Evolutionary conservation across 2,329 filamentous ascomycete species (phyloP).

Genomic region (Cryphonectria japonica): DNA sequence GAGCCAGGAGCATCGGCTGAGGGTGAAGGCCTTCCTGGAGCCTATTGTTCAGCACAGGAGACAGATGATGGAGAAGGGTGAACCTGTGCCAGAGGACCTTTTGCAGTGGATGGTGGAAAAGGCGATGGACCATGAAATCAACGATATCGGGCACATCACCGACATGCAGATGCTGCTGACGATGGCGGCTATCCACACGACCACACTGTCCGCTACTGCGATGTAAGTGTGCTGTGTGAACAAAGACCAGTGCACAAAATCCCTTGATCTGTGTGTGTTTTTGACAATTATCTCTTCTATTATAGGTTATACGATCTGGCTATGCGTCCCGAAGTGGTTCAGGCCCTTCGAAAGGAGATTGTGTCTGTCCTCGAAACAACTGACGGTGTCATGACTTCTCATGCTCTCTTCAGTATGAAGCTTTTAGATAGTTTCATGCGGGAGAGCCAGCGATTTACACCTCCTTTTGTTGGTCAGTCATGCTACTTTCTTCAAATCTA

Average conservation of each 20-base stretch:
- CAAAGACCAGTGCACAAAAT: too few relatives aligned
- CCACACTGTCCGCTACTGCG: slow-evolving; percentile 45
- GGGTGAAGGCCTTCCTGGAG: slow-evolving; percentile 27
- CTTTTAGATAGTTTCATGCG: slow-evolving; percentile 29
- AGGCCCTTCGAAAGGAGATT: slow-evolving; percentile 53
- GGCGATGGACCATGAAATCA: slow-evolving; percentile 17
- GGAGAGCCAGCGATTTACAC: slow-evolving; percentile 29
- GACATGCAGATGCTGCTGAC: slow-evolving; percentile 44
- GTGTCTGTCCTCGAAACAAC: slow-evolving; percentile 38
- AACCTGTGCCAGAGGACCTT: slow-evolving; percentile 43
- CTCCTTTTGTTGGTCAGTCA: slow-evolving; percentile 38
- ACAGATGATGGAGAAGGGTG: slow-evolving; percentile 10
- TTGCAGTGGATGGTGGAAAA: slow-evolving; percentile 44
- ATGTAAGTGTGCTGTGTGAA: slow-evolving; percentile 35
- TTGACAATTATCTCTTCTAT: not conserved
- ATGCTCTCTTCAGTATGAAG: slow-evolving; percentile 31
- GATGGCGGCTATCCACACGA: slow-evolving; percentile 52
- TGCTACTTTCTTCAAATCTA: not conserved
- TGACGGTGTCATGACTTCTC: slow-evolving; percentile 32
- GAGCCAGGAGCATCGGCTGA: slow-evolving; percentile 18
- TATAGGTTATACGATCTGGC: slow-evolving; percentile 50
- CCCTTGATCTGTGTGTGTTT: not conserved
- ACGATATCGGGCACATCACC: slow-evolving; percentile 39
- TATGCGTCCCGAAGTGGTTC: slow-evolving; percentile 50
- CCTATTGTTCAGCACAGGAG: slow-evolving; percentile 32